phyloP scores from a whole-genome alignment of 225 moss, liverwort and hornwort genomes.

The Pseudoscleropodium purum region DNA sequence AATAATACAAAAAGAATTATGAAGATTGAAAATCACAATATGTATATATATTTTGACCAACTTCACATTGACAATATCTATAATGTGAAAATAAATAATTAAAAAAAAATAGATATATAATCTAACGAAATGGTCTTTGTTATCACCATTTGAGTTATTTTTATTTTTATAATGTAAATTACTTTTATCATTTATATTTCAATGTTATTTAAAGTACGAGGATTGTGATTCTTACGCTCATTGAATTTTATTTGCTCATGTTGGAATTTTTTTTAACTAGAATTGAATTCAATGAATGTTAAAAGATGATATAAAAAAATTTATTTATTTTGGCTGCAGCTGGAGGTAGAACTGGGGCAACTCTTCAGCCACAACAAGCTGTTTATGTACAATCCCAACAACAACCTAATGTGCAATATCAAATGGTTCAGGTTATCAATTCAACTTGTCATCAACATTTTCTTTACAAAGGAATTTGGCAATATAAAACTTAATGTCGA shows the following conservation, averaged over 20 bases:
- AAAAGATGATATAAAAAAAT: neutral
- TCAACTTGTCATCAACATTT: neutral
- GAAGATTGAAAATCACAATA: neutral
- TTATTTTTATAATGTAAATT: neutral
- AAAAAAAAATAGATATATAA: neutral
- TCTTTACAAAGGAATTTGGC: neutral
- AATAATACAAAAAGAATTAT: neutral
- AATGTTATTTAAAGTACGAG: too few relatives aligned
- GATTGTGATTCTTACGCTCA: neutral
- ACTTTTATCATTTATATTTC: neutral
- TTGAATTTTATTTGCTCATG: neutral
- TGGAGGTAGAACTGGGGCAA: slow-evolving; percentile 28
- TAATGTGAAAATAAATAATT: neutral
- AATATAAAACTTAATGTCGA: too few relatives aligned
- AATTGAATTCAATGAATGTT: neutral
- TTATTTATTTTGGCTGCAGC: neutral
- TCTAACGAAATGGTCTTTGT: neutral
- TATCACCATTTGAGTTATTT: neutral
- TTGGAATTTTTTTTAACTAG: accelerated
- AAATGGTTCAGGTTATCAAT: slow-evolving; percentile 28
- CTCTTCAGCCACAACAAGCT: slow-evolving; percentile 37
- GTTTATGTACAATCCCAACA: slow-evolving; percentile 29
- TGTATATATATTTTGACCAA: neutral
- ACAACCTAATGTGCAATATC: slow-evolving; percentile 35
- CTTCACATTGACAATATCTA: neutral